Conservation (phyloP, 1,139 yeast species). For the Hemisphaericaspora xylanilytica region DNA sequence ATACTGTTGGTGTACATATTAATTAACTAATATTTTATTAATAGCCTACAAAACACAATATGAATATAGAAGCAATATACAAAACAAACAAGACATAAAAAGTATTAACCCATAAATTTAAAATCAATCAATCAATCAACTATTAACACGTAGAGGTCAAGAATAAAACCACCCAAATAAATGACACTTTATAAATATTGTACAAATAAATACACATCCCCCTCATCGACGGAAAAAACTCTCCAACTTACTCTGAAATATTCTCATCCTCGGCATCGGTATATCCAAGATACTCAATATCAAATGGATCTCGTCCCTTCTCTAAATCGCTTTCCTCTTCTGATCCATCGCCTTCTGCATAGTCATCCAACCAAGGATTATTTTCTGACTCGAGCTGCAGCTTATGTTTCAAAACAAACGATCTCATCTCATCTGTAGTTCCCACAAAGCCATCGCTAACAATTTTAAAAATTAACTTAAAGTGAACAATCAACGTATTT, state of each 20-base stretch:
- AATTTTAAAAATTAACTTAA: slow-evolving; percentile 51
- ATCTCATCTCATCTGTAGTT: slow-evolving; percentile 9
- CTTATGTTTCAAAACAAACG: slow-evolving; percentile 25
- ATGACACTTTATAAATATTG: background rate
- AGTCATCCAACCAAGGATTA: slow-evolving; percentile 51
- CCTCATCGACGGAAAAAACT: background rate
- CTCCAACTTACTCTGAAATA: slow-evolving; percentile 28
- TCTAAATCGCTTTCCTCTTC: slow-evolving; percentile 7
- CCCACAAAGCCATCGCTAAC: slow-evolving; percentile 30
- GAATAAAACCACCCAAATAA: background rate
- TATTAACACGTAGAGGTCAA: background rate
- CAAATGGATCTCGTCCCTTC: slow-evolving; percentile 23
- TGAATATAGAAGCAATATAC: too few relatives aligned
- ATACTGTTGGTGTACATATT: too few relatives aligned
- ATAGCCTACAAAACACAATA: background rate
- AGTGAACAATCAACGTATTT: slow-evolving; percentile 60
- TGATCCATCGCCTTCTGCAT: slow-evolving; percentile 28
- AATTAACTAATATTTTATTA: background rate
- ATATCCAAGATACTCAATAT: slow-evolving; percentile 21
- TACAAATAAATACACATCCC: slow-evolving; percentile 2
- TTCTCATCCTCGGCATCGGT: slow-evolving; percentile 23
- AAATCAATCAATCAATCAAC: background rate
- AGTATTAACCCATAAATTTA: background rate
- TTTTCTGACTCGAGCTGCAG: slow-evolving; percentile 4
- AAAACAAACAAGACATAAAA: background rate